Evolutionary conservation across 2,329 filamentous ascomycete genomes (phyloP), one percentile per base, ranked within the genome.

Genomic region (Lecanosticta acicola): DNA sequence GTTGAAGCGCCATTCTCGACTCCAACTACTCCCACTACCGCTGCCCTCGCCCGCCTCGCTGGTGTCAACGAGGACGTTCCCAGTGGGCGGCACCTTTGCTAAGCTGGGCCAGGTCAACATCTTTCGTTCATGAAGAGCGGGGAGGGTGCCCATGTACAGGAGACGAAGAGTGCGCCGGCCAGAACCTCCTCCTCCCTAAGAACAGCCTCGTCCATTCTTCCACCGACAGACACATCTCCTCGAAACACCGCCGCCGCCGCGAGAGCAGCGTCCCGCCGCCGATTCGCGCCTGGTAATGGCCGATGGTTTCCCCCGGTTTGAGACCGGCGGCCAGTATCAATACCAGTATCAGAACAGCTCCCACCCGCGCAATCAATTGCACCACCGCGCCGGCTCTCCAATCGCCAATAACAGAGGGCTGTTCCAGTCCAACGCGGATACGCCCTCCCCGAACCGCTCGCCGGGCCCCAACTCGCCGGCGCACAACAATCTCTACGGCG

Each of bases 271-370:
- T 26, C 43, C 35, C 37, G 45, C 37, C 33, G 37, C 32, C 43
- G 41, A 39, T 49, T 50, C 41, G 51, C 59, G 50, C 60, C 67
- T 66, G 76, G 81, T 79, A 74, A 81, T 83, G 79, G 80, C 81
- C 72, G 79, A 84, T 80, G 79, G 76, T 77, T 71, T 69, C 59
- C 78, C 78, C 71, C 74, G 74, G 69, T 81, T 80, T 72, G 69
- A 78, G 71, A 76, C 78, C 73, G 72, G 74, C 69, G 72, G 74
- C 69, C 75, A 76, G 65, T 78, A 78, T 68, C 77, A 77, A 67
- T 67, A 72, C 58, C 75, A 76, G 62, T 70, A 75, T 63, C 66
- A 73, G 55, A 69, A 75, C 54, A 66, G 71, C 56, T 62, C 66
- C 63, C 59, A 68, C 66, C 52, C 66, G 54, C 68, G 68, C 59